Conservation (phyloP, 1,284 basidiomycete species). For the Crepidotus sp. region DNA sequence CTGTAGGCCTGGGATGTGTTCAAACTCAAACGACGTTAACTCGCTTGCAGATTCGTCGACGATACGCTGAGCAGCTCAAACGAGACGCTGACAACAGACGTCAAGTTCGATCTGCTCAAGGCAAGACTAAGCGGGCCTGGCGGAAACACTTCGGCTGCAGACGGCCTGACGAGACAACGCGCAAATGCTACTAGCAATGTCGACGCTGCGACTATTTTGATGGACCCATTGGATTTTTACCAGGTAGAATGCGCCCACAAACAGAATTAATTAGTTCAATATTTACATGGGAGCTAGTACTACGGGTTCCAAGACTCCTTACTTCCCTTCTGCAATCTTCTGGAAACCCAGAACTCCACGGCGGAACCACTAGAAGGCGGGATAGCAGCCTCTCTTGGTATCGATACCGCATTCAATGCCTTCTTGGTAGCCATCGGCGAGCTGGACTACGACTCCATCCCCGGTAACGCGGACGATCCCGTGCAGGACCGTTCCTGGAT, state of each 20-base stretch:
- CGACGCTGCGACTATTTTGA: constrained; percentile 34
- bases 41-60: constrained; percentile 30
- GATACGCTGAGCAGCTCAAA: constrained; percentile 29
- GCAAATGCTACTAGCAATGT: constrained; percentile 32
- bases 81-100: constrained; percentile 25
- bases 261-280: neutral
- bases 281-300: constrained; percentile 26
- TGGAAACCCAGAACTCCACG: constrained; percentile 38
- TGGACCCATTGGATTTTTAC: constrained; percentile 42
- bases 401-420: constrained; percentile 30
- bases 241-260: constrained; percentile 27
- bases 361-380: constrained; percentile 30
- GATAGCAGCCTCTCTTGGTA: constrained; percentile 26
- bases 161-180: constrained; percentile 25
- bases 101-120: constrained; percentile 36
- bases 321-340: constrained; percentile 39
- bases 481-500: constrained; percentile 39
- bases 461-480: constrained; percentile 33
- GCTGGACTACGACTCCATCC: constrained; percentile 38
- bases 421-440: constrained; percentile 36
- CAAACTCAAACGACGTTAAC: neutral
- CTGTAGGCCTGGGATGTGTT: neutral
- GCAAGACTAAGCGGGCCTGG: constrained; percentile 35
- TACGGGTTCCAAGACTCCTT: constrained; percentile 37
- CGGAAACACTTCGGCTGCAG: constrained; percentile 30